A percentile compares a stretch with the other conserved stretches of the same genome.
These are phyloP conservation scores for Tolypocladium amazonense DNA, from an alignment of 2,329 filamentous ascomycete species.

Conservation along the genomic window DNA sequence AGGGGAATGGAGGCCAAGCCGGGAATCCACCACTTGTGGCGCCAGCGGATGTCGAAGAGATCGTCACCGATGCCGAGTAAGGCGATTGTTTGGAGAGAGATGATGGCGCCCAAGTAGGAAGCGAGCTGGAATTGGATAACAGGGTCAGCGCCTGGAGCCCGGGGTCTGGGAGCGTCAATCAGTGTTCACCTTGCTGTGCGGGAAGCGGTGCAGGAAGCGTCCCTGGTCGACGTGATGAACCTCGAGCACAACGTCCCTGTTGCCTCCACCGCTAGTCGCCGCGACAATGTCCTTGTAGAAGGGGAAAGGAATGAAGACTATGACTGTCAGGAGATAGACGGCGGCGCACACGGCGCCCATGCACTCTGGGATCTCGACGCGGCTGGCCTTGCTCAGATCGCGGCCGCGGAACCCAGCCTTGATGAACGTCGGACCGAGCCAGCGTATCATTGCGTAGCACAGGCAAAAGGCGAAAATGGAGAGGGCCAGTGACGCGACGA, in stretches of 20 bases:
- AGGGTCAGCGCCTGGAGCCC: background rate
- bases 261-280: conserved; percentile 86
- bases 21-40: conserved; percentile 97
- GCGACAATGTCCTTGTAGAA: conserved; percentile 98
- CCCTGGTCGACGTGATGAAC: conserved; percentile 67
- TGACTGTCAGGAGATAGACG: conserved; percentile 81
- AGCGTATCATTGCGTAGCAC: conserved; percentile 78
- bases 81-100: conserved; percentile 82
- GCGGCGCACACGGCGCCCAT: conserved; percentile 93
- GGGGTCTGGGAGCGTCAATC: no score
- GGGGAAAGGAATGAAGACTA: conserved; percentile 89
- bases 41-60: conserved; percentile 95
- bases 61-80: conserved; percentile 92
- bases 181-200: conserved; percentile 70
- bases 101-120: conserved; percentile 86
- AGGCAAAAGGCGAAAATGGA: conserved; percentile 75
- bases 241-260: conserved; percentile 73
- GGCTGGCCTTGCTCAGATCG: conserved; percentile 65
- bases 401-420: conserved; percentile 79
- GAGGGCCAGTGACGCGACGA: conserved; percentile 80
- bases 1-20: conserved; percentile 88
- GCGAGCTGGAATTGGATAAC: conserved; percentile 51
- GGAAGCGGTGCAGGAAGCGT: conserved; percentile 81
- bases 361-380: conserved; percentile 78
- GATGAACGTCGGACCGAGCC: conserved; percentile 86